Conservation (phyloP, 208 protist species). For the Acanthamoeba triangularis region DNA sequence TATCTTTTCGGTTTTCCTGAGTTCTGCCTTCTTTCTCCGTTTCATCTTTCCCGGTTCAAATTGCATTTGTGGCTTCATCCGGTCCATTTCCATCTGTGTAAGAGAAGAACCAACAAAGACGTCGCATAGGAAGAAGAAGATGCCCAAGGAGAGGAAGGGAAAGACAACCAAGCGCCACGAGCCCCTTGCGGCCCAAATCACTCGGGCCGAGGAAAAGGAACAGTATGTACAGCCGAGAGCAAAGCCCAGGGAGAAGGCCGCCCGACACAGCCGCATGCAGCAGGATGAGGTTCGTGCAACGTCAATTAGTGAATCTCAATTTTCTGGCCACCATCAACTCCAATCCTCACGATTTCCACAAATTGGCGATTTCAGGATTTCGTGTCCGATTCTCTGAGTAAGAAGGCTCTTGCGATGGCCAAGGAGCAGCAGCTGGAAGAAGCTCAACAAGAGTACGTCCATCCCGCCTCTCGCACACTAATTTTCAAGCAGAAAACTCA, state of each 20-base stretch:
- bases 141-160: constrained; percentile 72
- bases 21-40: neutral
- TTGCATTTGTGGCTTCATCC: neutral
- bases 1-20: neutral
- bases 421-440: constrained; percentile 71
- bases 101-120: neutral
- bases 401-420: constrained; percentile 63
- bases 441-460: constrained; percentile 27
- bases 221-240: constrained; percentile 40
- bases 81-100: neutral
- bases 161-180: constrained; percentile 42
- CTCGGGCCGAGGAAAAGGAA: neutral
- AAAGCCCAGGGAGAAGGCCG: constrained; percentile 21
- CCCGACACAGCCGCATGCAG: constrained; percentile 2
- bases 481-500: neutral
- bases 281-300: constrained; percentile 5
- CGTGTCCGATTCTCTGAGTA: constrained; percentile 68
- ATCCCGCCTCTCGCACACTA: neutral
- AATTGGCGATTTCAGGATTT: constrained; percentile 47
- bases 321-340: neutral
- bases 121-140: neutral
- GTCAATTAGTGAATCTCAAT: neutral
- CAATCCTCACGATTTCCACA: neutral
- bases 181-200: constrained; percentile 60
- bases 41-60: neutral